Evolutionary conservation across 495 filamentous ascomycete genomes (phyloP), one percentile per base, ranked within the genome.

Genomic region (Tirmania nivea): DNA sequence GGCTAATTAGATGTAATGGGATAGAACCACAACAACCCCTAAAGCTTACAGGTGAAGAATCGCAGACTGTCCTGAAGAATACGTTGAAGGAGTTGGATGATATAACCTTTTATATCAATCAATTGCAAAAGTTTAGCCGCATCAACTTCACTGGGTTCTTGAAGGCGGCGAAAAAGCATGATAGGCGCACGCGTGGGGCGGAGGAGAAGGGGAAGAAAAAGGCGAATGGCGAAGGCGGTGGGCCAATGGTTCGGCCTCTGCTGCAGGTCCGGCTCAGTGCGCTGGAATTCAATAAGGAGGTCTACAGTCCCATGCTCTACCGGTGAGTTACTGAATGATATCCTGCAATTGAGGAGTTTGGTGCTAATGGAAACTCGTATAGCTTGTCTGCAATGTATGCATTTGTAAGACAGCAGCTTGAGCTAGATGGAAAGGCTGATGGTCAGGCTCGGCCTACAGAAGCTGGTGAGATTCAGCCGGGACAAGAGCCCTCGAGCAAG

Each of bases 121-220:
- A 94, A 67, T 71, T 97, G 55, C 85, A 93, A 66, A 94, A 87
- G 64, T 97, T 88, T 68, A 90, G 84, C 64, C 84, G 82, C 21
- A 80, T 94, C 68, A 97, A 97, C 67, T 97, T 93, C 67, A 94
- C 92, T 10, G 92, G 87, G 34, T 94, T 96, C 65, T 74, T 95
- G 59, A 97, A 97, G 71, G 92, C 93, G 25, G 86, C 83, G 21
- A 97, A 97, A 76, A 97, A 97, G 66, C 90, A 97, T 68, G 90
- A 97, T 63, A 80, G 90, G 49, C 89, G 84, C 66, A 78, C 86
- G 49, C 87, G 81, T 51, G 77, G 67, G 63, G 74, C 58, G 70
- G 60, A 54, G 35, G 61, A 47, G 20, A 57, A 58, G 19, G 58
- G 56, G 20, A 65, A 65, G 20, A 61, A 56, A 1, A 64, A 64